phyloP scores from a whole-genome alignment of 306 rosid genomes.

The Leucaena leucocephala region DNA sequence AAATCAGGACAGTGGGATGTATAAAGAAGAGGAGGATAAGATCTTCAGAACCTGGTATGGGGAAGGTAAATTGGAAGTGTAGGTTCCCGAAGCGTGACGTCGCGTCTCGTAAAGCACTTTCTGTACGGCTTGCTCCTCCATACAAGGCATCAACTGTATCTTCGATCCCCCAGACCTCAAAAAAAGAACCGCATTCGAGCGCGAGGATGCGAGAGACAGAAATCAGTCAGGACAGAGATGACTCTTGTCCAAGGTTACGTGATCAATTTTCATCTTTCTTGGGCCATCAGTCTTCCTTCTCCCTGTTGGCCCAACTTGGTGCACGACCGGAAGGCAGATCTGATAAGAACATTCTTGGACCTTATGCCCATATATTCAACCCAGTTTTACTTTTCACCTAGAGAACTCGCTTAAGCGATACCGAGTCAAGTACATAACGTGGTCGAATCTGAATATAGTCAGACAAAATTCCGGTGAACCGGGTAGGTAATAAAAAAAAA shows the following conservation, averaged over 20 bases:
- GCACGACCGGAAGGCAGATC: neutral
- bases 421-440: too few relatives aligned
- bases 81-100: conserved; percentile 68
- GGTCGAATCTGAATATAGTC: too few relatives aligned
- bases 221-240: neutral
- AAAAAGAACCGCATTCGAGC: conserved; percentile 43
- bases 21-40: neutral
- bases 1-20: neutral
- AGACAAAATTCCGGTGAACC: too few relatives aligned
- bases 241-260: conserved; percentile 7
- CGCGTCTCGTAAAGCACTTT: conserved; percentile 68
- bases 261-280: neutral
- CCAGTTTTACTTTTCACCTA: neutral
- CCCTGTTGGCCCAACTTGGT: neutral
- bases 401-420: too few relatives aligned
- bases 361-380: neutral
- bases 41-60: conserved; percentile 36
- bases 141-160: conserved; percentile 37
- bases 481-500: too few relatives aligned
- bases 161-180: conserved; percentile 52
- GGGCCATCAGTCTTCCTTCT: neutral
- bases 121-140: conserved; percentile 48
- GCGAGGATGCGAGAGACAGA: neutral
- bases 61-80: conserved; percentile 60
- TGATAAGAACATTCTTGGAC: neutral